Base-by-base conservation (phyloP, 345 rosid genomes). In the Lepidium didymum region DNA sequence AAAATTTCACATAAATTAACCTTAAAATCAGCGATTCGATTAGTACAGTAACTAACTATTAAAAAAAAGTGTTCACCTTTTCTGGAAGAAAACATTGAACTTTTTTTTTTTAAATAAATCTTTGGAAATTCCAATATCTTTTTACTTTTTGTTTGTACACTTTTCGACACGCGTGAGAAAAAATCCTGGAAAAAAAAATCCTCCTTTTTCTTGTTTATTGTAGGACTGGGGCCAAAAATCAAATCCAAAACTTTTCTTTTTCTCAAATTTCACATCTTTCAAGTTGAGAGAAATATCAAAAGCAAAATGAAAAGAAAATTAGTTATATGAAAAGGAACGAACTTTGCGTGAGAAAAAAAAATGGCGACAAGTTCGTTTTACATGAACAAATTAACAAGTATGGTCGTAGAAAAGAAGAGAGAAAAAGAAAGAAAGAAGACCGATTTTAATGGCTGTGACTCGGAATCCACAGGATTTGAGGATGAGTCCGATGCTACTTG, bases 401-500 rank as follows among this genome's bases (percentile, higher is more conserved):
- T 27, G n/a, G 21, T 49, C 52, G 16, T 38, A 15, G 13, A 38
- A 56, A 43, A 7, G 55, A 42, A 64, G 33, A 18, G 12, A 67
- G 16, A 49, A 4, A 70, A 12, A 56, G 3, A 15, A 9, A 34
- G 1, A 23, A 21, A 13, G 8, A 10, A 36, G 10, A 75, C 78
- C 78, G 0, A 76, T 76, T 70, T 76, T 76, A 64, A 76, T 76
- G 76, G 79, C 71, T 45, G 79, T 76, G 52, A 76, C 76, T 50
- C 76, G 44, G 68, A 70, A 65, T 1, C 79, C 79, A 69, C 79
- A 76, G 0, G 79, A 70, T 38, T 69, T 76, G 51, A 76, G 76
- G 44, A 84, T 78, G 8, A 84, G 79, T 14, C 88, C 88, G 38
- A 84, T 80, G 49, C 88, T 81, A 71, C 88, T 84, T 19, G 88